phyloP scores from a whole-genome alignment of 139 green algal species.

The Pleodorina starrii region DNA sequence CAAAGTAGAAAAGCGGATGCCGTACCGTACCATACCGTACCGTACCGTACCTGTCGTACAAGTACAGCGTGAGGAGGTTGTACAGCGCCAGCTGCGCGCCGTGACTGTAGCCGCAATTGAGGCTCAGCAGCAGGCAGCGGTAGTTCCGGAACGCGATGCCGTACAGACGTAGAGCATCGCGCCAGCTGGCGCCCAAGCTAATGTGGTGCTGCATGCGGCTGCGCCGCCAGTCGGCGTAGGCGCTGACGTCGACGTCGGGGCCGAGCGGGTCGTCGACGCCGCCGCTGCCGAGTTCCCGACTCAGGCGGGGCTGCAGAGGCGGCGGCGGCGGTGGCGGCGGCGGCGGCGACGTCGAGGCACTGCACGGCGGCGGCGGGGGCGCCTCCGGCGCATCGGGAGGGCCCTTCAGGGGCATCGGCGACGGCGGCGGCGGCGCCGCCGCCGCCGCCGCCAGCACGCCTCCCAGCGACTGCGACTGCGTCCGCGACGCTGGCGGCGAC shows the following conservation, averaged over 20 bases:
- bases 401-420: too few species aligned
- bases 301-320: too few species aligned
- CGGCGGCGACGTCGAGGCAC: not conserved
- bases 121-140: constrained; percentile 68
- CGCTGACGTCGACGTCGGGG: not conserved
- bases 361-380: too few species aligned
- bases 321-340: not conserved
- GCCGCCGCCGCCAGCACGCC: too few species aligned
- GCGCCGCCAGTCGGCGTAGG: not conserved
- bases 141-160: constrained; percentile 64
- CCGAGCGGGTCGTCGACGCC: not conserved
- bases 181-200: not conserved
- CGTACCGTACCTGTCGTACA: not conserved
- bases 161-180: not conserved
- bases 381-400: too few species aligned
- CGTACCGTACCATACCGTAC: too few species aligned
- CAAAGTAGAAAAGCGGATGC: too few species aligned
- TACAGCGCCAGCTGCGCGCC: constrained; percentile 85
- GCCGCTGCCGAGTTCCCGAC: too few species aligned
- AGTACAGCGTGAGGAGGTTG: constrained; percentile 76
- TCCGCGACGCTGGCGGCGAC: not conserved
- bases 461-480: not conserved
- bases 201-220: constrained; percentile 8
- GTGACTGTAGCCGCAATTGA: constrained; percentile 82
- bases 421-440: too few species aligned